Conservation (phyloP, 1,139 yeast species). For the Hansenula lynferdii region DNA sequence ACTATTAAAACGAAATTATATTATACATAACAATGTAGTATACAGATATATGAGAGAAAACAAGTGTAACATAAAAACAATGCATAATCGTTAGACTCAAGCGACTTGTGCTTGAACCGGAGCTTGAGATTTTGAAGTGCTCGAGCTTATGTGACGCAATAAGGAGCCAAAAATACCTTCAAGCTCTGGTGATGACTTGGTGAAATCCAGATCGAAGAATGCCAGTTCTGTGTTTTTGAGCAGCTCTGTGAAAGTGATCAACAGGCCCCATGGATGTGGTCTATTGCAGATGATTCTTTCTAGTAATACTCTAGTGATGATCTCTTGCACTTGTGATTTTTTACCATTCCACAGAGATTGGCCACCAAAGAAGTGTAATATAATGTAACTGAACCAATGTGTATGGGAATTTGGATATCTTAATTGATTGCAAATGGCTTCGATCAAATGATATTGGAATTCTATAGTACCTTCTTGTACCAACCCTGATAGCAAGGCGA, state of each 20-base stretch:
- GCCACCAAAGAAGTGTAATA: slow-evolving; percentile 67
- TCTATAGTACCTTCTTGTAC: slow-evolving; percentile 58
- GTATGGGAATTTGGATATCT: slow-evolving; percentile 94
- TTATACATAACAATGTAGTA: too few species aligned
- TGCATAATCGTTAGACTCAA: too few species aligned
- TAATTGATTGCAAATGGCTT: slow-evolving; percentile 84
- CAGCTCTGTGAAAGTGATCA: slow-evolving; percentile 78
- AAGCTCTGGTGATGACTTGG: slow-evolving; percentile 67
- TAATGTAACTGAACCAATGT: slow-evolving; percentile 74
- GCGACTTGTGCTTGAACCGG: neutral
- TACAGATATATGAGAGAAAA: too few species aligned
- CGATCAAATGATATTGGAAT: slow-evolving; percentile 71
- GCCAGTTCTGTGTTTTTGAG: slow-evolving; percentile 65
- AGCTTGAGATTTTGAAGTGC: slow-evolving; percentile 4
- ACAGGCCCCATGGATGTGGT: slow-evolving; percentile 98
- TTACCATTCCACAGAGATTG: slow-evolving; percentile 47
- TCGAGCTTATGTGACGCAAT: slow-evolving; percentile 20
- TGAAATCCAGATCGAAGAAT: slow-evolving; percentile 72
- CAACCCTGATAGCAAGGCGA: slow-evolving; percentile 61
- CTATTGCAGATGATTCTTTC: slow-evolving; percentile 86
- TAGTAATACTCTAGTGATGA: slow-evolving; percentile 74
- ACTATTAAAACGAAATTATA: too few species aligned
- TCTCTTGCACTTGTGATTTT: slow-evolving; percentile 62
- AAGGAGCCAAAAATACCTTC: slow-evolving; percentile 39
- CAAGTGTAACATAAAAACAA: too few species aligned